These are phyloP conservation scores for Thinopyrum elongatum DNA, from an alignment of 176 grass and related monocot species.

Conservation along the genomic window DNA sequence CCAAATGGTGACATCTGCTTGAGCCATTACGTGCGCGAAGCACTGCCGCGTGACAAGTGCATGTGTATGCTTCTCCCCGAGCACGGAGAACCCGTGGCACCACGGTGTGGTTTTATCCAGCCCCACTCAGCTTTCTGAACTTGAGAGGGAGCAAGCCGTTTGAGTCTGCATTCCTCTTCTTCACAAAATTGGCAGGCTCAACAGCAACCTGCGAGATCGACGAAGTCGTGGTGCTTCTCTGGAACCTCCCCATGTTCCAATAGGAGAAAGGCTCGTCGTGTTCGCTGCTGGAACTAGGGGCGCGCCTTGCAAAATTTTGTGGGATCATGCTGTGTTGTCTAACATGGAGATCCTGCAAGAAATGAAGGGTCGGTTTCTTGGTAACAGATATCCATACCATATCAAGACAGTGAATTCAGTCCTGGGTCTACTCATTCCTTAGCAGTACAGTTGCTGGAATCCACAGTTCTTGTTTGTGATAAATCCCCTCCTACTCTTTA, in stretches of 20 bases:
- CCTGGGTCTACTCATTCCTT: constrained; percentile 8
- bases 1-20: constrained; percentile 14
- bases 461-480: background rate
- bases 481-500: background rate
- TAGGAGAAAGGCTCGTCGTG: constrained; percentile 66
- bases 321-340: constrained; percentile 16
- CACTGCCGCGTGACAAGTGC: background rate
- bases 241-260: constrained; percentile 76
- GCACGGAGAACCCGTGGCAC: background rate
- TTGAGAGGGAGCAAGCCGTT: constrained; percentile 38
- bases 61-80: background rate
- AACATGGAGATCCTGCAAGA: constrained; percentile 44
- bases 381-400: background rate
- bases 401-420: constrained; percentile 1
- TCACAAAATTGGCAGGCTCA: constrained; percentile 30
- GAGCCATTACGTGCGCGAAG: background rate
- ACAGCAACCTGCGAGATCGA: constrained; percentile 22
- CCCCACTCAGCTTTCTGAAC: constrained; percentile 37
- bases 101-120: background rate
- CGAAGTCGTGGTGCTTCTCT: constrained; percentile 43
- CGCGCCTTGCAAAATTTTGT: constrained; percentile 28
- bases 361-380: background rate
- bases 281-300: constrained; percentile 40
- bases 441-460: background rate
- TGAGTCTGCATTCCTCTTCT: constrained; percentile 39